Base-by-base conservation (phyloP, 2,329 filamentous ascomycete species). In the Nannizziopsis arthrosporioides region DNA sequence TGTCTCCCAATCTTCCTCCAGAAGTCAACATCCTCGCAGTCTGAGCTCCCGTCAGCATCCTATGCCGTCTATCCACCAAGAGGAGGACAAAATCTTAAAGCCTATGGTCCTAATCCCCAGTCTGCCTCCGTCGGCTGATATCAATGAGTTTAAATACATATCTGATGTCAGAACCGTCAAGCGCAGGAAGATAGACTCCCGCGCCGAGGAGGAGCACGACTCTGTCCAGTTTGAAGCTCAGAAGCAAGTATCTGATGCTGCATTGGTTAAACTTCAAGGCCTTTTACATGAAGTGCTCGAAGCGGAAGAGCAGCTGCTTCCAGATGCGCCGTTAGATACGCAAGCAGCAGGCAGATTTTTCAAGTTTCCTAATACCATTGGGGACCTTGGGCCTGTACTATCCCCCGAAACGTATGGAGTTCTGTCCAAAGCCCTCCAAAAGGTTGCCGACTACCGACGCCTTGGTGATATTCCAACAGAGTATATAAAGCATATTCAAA, bases 161-260 rank as follows among this genome's bases (percentile, higher is more conserved):
- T 61, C 68, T 38, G 60, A 65, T 34, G 56, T 63, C 36, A 49
- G 49, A 12, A 58, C 60, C 11, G 53, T 60, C 9, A 62, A 65
- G 43, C 57, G 61, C 51, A 60, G 76, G 54, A 82, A 78, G 57
- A 62, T 73, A 49, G 80, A 77, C 51, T 66, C 67, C 15, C 42
- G 30, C 14, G 70, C 75, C 43, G 73, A 71, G 6, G 73, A 76
- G 10, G 75, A 77, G 48, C 43, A 48, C 14, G 68, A 82, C 15
- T 73, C 77, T 12, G 67, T 81, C 39, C 79, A 78, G 37, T 70
- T 87, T 2, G 67, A 60, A 50, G 87, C 93, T 59, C 85, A 94
- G 63, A 82, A 83, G 44, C 82, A 93, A 57, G 81, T 88, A 58
- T 84, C 83, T 3, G 82, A 94, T 56, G 74, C 78, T 9, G 83